Conservation (phyloP, 441 rosid genomes). For the Aleurites moluccanus region DNA sequence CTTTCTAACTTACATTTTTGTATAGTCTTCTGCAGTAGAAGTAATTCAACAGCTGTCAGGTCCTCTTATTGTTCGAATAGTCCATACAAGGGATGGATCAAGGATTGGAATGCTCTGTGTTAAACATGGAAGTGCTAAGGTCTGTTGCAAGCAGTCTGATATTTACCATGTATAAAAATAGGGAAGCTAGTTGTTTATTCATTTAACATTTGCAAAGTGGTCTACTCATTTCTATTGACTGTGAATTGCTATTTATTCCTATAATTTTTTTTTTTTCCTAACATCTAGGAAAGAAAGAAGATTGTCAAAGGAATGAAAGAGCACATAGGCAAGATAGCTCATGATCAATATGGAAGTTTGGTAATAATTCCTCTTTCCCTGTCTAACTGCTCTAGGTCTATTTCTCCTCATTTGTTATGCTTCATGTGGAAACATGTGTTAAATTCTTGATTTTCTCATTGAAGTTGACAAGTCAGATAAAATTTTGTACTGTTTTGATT, state of each 20-base stretch:
- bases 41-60: conserved; percentile 75
- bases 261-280: background rate
- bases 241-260: conserved; percentile 5
- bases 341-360: conserved; percentile 76
- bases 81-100: conserved; percentile 95
- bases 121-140: conserved; percentile 97
- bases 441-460: background rate
- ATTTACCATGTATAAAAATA: background rate
- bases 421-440: background rate
- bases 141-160: conserved; percentile 28
- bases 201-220: conserved; percentile 11
- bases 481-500: background rate
- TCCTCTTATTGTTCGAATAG: conserved; percentile 82
- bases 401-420: background rate
- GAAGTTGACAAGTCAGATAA: background rate
- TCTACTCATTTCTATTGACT: conserved; percentile 4
- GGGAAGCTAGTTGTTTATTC: background rate
- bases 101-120: conserved; percentile 78
- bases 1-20: conserved; percentile 30
- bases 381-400: conserved; percentile 13
- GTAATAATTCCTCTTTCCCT: conserved; percentile 42
- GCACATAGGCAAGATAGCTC: conserved; percentile 58
- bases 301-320: conserved; percentile 85
- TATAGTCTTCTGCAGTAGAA: conserved; percentile 78
- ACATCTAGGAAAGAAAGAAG: conserved; percentile 80